Conservation (phyloP, 2,329 filamentous ascomycete species). For the Cercospora nicotianae region DNA sequence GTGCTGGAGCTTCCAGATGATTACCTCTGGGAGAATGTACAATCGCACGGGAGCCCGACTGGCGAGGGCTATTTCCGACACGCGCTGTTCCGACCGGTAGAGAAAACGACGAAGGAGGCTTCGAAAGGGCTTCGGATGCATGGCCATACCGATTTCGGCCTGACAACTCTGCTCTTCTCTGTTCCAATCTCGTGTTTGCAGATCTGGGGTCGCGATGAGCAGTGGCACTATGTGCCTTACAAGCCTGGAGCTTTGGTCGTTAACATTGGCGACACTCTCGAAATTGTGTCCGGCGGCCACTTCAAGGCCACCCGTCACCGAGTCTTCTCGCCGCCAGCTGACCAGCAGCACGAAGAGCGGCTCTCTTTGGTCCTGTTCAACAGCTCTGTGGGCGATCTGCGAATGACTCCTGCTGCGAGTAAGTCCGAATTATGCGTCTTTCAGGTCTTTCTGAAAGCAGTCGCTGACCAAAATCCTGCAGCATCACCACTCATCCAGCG, state of each 20-base stretch:
- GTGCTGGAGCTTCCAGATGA: conserved; percentile 49
- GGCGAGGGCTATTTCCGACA: conserved; percentile 50
- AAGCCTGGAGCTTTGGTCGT: conserved; percentile 43
- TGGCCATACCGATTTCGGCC: conserved; percentile 45
- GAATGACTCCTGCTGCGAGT: conserved; percentile 45
- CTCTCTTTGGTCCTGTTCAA: conserved; percentile 43
- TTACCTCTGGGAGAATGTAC: conserved; percentile 47
- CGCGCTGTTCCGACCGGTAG: conserved; percentile 33
- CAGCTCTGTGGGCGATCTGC: conserved; percentile 48
- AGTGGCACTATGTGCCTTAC: conserved; percentile 43
- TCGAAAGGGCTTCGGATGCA: conserved; percentile 37
- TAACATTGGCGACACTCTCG: conserved; percentile 43
- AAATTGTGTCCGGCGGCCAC: conserved; percentile 42
- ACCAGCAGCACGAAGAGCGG: conserved; percentile 45
- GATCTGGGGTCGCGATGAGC: conserved; percentile 37
- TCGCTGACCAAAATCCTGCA: conserved; percentile 19
- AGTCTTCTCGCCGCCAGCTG: conserved; percentile 49
- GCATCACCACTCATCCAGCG: conserved; percentile 43
- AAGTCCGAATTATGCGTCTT: no score
- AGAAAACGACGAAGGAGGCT: conserved; percentile 19
- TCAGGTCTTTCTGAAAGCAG: no score
- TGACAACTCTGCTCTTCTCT: conserved; percentile 45
- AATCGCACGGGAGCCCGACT: conserved; percentile 46
- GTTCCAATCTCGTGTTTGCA: conserved; percentile 43
- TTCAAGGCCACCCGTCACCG: conserved; percentile 53